Percentiles rank a stretch among this genome's conserved stretches.
Conservation (phyloP, 2,329 filamentous ascomycete species). For the Arthrobotrys entomopaga region DNA sequence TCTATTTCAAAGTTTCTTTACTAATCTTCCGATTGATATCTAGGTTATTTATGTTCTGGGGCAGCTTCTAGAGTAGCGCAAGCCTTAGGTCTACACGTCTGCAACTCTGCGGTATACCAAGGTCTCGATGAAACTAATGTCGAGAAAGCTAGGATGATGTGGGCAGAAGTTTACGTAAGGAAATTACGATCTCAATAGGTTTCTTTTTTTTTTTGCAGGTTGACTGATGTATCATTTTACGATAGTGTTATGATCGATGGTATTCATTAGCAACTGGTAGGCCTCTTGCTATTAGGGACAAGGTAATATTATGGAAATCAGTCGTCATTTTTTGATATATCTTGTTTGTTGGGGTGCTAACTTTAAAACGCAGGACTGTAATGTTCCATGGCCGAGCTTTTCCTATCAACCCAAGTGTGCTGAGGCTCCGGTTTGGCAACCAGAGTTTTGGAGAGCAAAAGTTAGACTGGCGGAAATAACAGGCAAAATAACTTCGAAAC, state of each 20-base stretch:
- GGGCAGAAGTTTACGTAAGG: conserved; percentile 52
- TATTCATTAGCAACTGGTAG: conserved; percentile 47
- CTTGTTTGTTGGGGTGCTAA: background rate
- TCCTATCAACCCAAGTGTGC: conserved; percentile 32
- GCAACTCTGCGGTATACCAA: conserved; percentile 41
- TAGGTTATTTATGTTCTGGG: conserved; percentile 42
- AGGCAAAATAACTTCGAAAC: conserved; percentile 53
- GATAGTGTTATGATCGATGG: conserved; percentile 51
- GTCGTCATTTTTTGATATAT: background rate
- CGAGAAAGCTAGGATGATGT: conserved; percentile 49
- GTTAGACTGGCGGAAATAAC: conserved; percentile 47
- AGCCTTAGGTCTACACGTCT: conserved; percentile 49
- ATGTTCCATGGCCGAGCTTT: conserved; percentile 45
- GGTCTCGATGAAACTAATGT: conserved; percentile 28
- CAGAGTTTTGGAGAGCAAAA: conserved; percentile 46
- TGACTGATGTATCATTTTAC: background rate
- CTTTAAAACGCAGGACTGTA: conserved; percentile 37
- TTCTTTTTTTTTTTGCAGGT: background rate
- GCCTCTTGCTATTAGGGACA: conserved; percentile 47
- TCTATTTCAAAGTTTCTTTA: too few species aligned
- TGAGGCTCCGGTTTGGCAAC: conserved; percentile 42
- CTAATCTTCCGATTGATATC: background rate
- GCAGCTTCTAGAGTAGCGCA: conserved; percentile 41
- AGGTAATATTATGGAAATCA: conserved; percentile 6
- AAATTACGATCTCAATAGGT: background rate